Base-by-base conservation (phyloP, 768 basidiomycete species). In the Russula vinacea region DNA sequence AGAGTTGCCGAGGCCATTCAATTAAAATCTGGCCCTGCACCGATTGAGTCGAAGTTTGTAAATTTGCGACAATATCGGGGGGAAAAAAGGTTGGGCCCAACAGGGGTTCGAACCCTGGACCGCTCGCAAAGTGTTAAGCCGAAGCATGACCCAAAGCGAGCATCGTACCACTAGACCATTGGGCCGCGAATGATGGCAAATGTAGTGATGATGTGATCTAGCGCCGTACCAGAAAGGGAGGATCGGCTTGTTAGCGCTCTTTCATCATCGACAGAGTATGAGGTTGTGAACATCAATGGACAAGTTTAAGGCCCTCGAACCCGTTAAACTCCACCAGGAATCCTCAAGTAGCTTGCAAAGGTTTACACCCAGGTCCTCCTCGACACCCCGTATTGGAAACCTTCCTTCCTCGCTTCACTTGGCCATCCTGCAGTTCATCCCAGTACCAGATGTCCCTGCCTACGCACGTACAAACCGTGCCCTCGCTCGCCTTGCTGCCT, bases 221-320 rank as follows among this genome's bases (percentile, higher is more conserved):
- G 58, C 37, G 58, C 57, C 8, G 32, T 24, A 56, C 59, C 8
- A 51, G 59, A 68, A 40, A 40, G 49, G 58, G 44, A 22, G 17
- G 22, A n/a, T 44, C 32, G 42, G n/a, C 22, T 35, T 13, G 13
- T 57, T 26, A 26, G 11, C 60, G 44, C 26, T 5, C 2, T 24
- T 8, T 14, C 19, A 9, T 53, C 29, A 17, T 22, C 19, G 40
- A 8, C 33, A n/a, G 22, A 32, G 56, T n/a, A 57, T 40, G 45
- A 33, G n/a, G 35, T 59, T 5, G 58, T 50, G 50, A 39, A 37
- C 45, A 47, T 64, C 53, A 90, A 90, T 92, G 91, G 88, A 95
- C 77, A 90, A 90, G 75, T 94, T 94, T 75, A 80, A 85, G n/a
- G 83, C 90, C 0, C 83, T 95, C 45, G 89, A 93, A 72, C 92